A percentile compares a stretch with the other conserved stretches of the same genome.
Evolutionary conservation across 257 asterid species (phyloP).

Genomic region (Gynochthodes officinalis): DNA sequence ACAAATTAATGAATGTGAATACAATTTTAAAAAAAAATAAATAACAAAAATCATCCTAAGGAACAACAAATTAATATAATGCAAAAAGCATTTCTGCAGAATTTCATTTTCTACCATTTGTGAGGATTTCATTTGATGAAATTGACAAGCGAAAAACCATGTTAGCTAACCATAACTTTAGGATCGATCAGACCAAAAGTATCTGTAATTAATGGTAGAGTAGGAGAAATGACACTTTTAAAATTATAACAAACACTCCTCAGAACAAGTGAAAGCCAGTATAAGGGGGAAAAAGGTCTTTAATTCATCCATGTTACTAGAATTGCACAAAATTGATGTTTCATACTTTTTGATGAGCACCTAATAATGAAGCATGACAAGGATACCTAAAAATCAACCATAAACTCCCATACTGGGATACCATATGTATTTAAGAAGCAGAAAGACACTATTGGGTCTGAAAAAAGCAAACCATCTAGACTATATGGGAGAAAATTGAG

Average conservation of each 20-base stretch:
- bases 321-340: neutral
- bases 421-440: neutral
- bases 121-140: neutral
- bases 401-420: neutral
- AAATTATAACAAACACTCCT: neutral
- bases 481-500: too few relatives aligned
- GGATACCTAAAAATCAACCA: neutral
- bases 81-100: neutral
- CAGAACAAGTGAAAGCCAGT: neutral
- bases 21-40: neutral
- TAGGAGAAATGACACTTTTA: neutral
- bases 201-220: neutral
- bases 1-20: neutral
- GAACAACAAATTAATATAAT: neutral
- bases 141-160: neutral
- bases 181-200: neutral
- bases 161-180: neutral
- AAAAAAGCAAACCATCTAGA: constrained; percentile 1
- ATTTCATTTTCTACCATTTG: neutral
- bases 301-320: neutral
- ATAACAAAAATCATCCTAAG: neutral
- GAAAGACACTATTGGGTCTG: neutral
- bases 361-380: neutral
- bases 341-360: neutral
- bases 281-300: neutral